Percentiles rank a stretch among this genome's conserved stretches.
Evolutionary conservation across 2,329 filamentous ascomycete genomes (phyloP).

Genomic region (Cytospora paraplurivora): DNA sequence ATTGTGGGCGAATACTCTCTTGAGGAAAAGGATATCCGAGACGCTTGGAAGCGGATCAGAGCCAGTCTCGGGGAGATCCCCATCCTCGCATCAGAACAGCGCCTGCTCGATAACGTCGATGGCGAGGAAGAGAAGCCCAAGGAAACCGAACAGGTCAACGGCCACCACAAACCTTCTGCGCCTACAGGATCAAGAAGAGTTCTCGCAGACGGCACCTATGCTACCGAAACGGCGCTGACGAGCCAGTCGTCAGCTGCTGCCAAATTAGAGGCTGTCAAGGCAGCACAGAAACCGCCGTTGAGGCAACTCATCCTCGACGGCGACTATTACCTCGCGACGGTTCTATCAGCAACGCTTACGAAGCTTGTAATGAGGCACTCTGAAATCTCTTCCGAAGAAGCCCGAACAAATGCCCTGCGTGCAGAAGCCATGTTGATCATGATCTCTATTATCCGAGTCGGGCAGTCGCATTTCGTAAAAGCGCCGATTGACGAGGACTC

Average conservation of each 20-base stretch:
- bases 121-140: slow-evolving; percentile 62
- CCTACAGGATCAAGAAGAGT: slow-evolving; percentile 88
- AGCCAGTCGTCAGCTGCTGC: slow-evolving; percentile 88
- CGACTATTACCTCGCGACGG: slow-evolving; percentile 93
- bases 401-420: slow-evolving; percentile 88
- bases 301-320: slow-evolving; percentile 94
- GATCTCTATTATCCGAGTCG: slow-evolving; percentile 97
- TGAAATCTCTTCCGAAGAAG: slow-evolving; percentile 83
- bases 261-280: slow-evolving; percentile 93
- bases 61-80: slow-evolving; percentile 95
- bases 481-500: slow-evolving; percentile 97
- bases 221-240: slow-evolving; percentile 92
- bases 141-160: slow-evolving; percentile 68
- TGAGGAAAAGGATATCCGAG: slow-evolving; percentile 89
- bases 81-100: slow-evolving; percentile 92
- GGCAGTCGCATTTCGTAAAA: slow-evolving; percentile 98
- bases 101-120: slow-evolving; percentile 83
- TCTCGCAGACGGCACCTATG: slow-evolving; percentile 94
- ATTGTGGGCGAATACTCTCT: slow-evolving; percentile 97
- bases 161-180: slow-evolving; percentile 72
- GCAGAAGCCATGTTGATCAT: slow-evolving; percentile 99
- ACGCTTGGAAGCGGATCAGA: slow-evolving; percentile 95
- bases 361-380: slow-evolving; percentile 98
- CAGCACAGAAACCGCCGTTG: slow-evolving; percentile 92
- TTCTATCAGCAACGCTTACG: slow-evolving; percentile 92